Evolutionary conservation across 352 stramenopile genomes (phyloP), one percentile per base, ranked within the genome.

Genomic region (Thraustochytrium sp.): DNA sequence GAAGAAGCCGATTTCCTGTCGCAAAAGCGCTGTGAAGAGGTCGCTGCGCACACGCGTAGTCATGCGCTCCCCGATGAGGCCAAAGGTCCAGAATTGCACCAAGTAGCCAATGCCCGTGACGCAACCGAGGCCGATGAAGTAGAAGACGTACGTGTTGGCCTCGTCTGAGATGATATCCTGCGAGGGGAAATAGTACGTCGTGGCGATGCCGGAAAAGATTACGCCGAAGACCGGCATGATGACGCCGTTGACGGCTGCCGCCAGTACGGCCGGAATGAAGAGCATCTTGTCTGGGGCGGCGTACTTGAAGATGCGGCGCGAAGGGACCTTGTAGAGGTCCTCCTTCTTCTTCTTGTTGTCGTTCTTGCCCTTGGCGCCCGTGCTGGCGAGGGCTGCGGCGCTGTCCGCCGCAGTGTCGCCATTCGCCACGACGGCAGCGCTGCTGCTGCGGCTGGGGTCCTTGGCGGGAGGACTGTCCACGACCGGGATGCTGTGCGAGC

Each of bases 1-100:
- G 48, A 63, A 86, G 44, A 82, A 86, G 26, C 49, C 83, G 18
- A 86, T 75, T 8, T 85, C 75, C 62, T 85, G 77, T 26, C 64
- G 62, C 37, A 86, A 46, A 8, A 76, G 36, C 9, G 75, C 64
- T 2, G 16, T 8, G 23, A 86, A 74, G 36, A 86, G 83, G 2
- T 61, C 29, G 3, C 36, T 2, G 36, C 83, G 74, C 13, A 85
- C 74, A n/a, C 59, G 55, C 40, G 55, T 61, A 0, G 80, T 80
- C 82, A 86, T 76, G 29, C 46, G n/a, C 38, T 86, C 74, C 16
- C 48, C 82, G n/a, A 85, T 61, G n/a, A 80, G 51, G 34, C 76
- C 76, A 82, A 84, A 84, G 44, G 18, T 29, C 21, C 9, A 68
- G n/a, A 59, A 86, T 9, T 84, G 76, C 5, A 13, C 13, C 26